Conservation (phyloP, 2,329 filamentous ascomycete species). For the Pseudogymnoascus sp. region DNA sequence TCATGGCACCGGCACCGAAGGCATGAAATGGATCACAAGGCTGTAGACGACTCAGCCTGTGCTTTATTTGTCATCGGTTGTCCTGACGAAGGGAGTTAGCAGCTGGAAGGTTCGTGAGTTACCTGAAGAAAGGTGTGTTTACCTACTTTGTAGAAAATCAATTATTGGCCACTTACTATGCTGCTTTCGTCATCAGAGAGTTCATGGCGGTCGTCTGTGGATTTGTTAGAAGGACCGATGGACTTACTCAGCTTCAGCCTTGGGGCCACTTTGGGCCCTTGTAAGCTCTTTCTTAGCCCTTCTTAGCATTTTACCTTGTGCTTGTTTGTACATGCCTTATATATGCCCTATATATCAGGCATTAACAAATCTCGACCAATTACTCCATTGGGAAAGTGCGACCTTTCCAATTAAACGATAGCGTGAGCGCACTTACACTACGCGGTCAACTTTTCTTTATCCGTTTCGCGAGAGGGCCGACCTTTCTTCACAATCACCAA, state of each 20-base stretch:
- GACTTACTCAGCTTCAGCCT: conserved; percentile 11
- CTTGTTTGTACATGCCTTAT: no score
- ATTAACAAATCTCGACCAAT: neutral
- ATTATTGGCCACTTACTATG: conserved; percentile 8
- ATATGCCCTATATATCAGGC: neutral
- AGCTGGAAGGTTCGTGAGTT: neutral
- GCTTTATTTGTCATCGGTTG: neutral
- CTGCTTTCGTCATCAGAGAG: conserved; percentile 1
- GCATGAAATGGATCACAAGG: conserved; percentile 1
- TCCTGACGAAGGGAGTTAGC: conserved; percentile 1
- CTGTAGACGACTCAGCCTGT: neutral
- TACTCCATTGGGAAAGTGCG: conserved; percentile 9
- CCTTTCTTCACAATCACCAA: conserved; percentile 14
- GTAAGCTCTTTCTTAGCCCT: no score
- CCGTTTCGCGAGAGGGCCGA: conserved; percentile 11
- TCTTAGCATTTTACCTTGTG: neutral
- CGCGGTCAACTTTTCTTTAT: conserved; percentile 14
- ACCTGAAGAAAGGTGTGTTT: neutral
- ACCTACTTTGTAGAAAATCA: neutral
- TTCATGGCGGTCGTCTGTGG: neutral
- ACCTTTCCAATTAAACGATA: conserved; percentile 10
- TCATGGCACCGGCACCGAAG: conserved; percentile 12
- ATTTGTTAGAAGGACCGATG: conserved; percentile 1
- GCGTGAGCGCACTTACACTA: conserved; percentile 6
- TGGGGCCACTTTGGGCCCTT: neutral